Evolutionary conservation across 345 rosid species (phyloP), one percentile per base, ranked within the genome.

Genomic region (Rhizophora mangle): DNA sequence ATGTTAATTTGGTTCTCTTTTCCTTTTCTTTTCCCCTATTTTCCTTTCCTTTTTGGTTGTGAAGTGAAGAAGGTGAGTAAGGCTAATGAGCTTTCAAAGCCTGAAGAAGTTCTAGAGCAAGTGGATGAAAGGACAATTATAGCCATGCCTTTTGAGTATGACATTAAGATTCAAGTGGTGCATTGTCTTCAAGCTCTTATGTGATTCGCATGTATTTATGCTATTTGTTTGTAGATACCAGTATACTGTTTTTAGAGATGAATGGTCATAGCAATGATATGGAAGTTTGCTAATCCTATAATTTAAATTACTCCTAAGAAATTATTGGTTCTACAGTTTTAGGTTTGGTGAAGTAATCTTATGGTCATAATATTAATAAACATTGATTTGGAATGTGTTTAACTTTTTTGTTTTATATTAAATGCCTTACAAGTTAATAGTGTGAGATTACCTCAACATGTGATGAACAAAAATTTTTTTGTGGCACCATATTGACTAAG

Each of bases 141-240:
- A n/a, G 66, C 60, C 27, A 60, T 65, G 0, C 72, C 72, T 61
- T 60, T 61, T 31, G 59, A 29, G 32, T 60, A 60, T 51, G 66
- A 69, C 62, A 46, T 69, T 13, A n/a, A 18, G 19, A 60, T 60
- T 65, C 65, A 69, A 60, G 32, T 61, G 66, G 72, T 69, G 51
- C 21, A 37, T 0, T 8, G 4, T 36, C 16, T 26, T 24, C 16
- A 39, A 9, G 46, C 2, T 39, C 46, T 39, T 11, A 0, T 39
- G 15, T 10, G 46, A 39, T 39, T 3, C 46, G 2, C 10, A 11
- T 39, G 46, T 15, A 9, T 39, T 8, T 10, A 36, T 32, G 43
- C 46, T 39, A 9, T 39, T 39, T 39, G 13, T 39, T 39, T 39
- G 11, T 39, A 2, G 11, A 37, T 8, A 37, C 8, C 11, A 37